Evolutionary conservation across 768 basidiomycete species (phyloP), one percentile per base, ranked within the genome.

Genomic region (Russula griseocarnosa): DNA sequence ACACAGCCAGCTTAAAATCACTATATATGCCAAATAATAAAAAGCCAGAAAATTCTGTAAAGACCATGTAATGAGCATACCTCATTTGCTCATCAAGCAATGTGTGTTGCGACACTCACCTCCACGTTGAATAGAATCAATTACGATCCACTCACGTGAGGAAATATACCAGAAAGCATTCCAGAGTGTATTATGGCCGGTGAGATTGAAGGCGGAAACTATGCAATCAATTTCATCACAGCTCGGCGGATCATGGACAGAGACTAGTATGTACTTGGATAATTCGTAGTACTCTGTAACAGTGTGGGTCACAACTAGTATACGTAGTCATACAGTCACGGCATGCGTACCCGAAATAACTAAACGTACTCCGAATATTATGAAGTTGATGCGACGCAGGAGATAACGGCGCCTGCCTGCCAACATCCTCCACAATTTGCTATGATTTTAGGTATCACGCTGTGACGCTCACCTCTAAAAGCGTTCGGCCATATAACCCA

Each of bases 11-110:
- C 5, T 14, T 22, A n/a, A 54, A 3, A 24, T 20, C 3, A 7
- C n/a, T n/a, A n/a, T n/a, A n/a, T n/a, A n/a, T n/a, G n/a, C 0
- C 6, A n/a, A 3, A 5, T 36, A 0, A 1, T 2, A 32, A 6
- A 10, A n/a, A n/a, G n/a, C 20, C 10, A 20, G 5, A 44, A 22
- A 36, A 6, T 3, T 36, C 34, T 13, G n/a, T 16, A 28, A 51
- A n/a, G 44, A 10, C 5, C 44, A 10, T 46, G 20, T 16, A 28
- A 5, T 28, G 9, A 28, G 8, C 50, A 30, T 7, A 51, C 26
- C 18, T 28, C 50, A 6, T 18, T 28, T 3, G 8, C 4, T 30
- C 9, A 5, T 51, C 16, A 38, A 46, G 20, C 8, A 46, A 11
- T 4, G 4, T 14, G 13, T n/a, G 34, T n/a, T n/a, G 22, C 34